Base-by-base conservation (phyloP, 2,329 filamentous ascomycete species). In the Claviceps paspali region DNA sequence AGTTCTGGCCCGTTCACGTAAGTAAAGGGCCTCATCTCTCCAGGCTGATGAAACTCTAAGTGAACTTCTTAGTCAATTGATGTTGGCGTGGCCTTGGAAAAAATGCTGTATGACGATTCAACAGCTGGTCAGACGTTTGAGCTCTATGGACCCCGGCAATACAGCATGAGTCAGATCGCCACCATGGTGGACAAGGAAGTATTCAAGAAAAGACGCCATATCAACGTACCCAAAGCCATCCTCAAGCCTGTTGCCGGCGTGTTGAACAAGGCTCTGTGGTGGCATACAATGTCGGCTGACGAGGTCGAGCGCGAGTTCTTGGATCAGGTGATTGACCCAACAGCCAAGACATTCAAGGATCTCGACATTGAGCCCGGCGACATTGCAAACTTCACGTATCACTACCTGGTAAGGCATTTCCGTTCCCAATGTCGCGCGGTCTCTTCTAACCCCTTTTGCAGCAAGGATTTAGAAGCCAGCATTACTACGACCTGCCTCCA, bases 341-440 rank as follows among this genome's bases (percentile, higher is more conserved):
- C 69, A 24, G 91, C 91, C 46, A 96, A 95, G 73, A 96, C 91
- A 2, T 93, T 96, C 65, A 82, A 82, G 61, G 87, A 96, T 54
- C 70, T 98, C 33, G 83, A 76, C 43, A 94, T 98, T 46, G 81
- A 86, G 61, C 84, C 88, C 22, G 82, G 76, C 33, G 87, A 96
- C 45, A 73, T 96, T 51, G 78, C 73, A 58, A 79, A 82, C 59
- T 76, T 85, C 57, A 93, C 85, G 47, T 96, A 88, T 62, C 82
- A 92, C 61, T 98, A 98, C 63, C 62, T 96, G 67, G 85, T 91
- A 68, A 63, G 81, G 64, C 26, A 22, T 21, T n/a, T 33, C 11
- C n/a, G 4, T 30, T 18, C 24, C 8, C 11, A n/a, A 17, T 6
- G 21, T 11, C 15, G n/a, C 10, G 12, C 24, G 14, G 12, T 14